These are phyloP conservation scores for Colletotrichum horii DNA, from an alignment of 2,329 filamentous ascomycete species.

Conservation along the genomic window DNA sequence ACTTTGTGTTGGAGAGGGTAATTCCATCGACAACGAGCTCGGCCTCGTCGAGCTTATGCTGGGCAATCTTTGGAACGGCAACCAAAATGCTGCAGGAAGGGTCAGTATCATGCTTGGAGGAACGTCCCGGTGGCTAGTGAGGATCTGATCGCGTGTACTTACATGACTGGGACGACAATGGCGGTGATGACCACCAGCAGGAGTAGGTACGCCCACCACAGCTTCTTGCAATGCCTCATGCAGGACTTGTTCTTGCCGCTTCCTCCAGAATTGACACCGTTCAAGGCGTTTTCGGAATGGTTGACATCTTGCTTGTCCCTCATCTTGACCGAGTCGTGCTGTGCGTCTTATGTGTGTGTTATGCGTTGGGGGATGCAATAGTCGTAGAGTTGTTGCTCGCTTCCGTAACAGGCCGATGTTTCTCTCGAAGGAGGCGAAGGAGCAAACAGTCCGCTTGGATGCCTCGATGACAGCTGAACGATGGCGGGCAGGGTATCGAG, in stretches of 20 bases:
- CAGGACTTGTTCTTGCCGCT: constrained; percentile 41
- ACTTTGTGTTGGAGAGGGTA: constrained; percentile 50
- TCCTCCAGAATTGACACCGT: constrained; percentile 6
- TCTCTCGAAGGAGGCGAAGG: not conserved
- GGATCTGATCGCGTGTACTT: constrained; percentile 37
- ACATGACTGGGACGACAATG: constrained; percentile 65
- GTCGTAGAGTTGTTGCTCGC: not conserved
- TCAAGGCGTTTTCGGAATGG: constrained; percentile 37
- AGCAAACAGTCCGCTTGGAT: not conserved
- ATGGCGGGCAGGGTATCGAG: not conserved
- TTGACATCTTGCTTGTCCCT: constrained; percentile 40
- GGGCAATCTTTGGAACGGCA: constrained; percentile 60
- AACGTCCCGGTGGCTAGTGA: not conserved
- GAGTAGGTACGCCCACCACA: constrained; percentile 68
- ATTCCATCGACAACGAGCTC: constrained; percentile 57
- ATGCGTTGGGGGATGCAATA: not conserved
- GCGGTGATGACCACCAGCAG: constrained; percentile 53
- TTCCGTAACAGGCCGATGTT: not conserved
- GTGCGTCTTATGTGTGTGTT: not conserved
- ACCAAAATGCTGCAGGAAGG: constrained; percentile 55
- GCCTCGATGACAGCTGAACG: not conserved
- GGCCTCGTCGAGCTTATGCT: constrained; percentile 59
- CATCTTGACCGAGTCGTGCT: constrained; percentile 31
- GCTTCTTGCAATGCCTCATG: constrained; percentile 56
- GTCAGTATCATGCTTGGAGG: not conserved